A percentile compares a stretch with the other conserved stretches of the same genome.
Evolutionary conservation across 495 filamentous ascomycete species (phyloP).

Genomic region (Haplographium delicatum): DNA sequence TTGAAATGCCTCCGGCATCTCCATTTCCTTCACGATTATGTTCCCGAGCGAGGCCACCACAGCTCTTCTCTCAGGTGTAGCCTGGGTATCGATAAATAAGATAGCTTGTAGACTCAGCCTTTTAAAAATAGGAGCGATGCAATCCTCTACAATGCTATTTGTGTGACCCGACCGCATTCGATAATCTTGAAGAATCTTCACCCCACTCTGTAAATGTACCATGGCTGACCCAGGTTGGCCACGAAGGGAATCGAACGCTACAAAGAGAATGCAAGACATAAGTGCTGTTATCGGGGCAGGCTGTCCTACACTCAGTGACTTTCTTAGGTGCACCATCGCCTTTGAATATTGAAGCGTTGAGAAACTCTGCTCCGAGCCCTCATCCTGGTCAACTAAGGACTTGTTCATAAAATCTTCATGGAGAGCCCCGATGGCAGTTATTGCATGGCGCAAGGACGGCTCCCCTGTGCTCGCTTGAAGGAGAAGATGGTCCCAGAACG

Average conservation of each 20-base stretch:
- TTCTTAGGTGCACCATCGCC: constrained; percentile 15
- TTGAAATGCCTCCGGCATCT: constrained; percentile 13
- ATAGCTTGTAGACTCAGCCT: constrained; percentile 19
- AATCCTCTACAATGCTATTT: constrained; percentile 4
- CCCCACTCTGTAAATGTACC: constrained; percentile 21
- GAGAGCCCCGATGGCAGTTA: constrained; percentile 15
- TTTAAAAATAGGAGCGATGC: constrained; percentile 13
- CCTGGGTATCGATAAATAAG: constrained; percentile 20
- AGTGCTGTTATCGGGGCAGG: constrained; percentile 13
- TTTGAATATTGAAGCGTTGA: constrained; percentile 21
- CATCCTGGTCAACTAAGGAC: neutral
- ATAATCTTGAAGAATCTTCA: constrained; percentile 20
- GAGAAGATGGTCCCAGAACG: constrained; percentile 15
- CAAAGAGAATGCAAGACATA: constrained; percentile 22
- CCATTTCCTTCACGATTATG: neutral
- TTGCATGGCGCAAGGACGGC: constrained; percentile 10
- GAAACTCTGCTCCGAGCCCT: neutral
- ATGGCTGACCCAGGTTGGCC: constrained; percentile 21
- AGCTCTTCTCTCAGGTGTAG: neutral
- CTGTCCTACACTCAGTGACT: constrained; percentile 5
- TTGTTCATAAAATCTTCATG: constrained; percentile 15
- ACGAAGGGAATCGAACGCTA: constrained; percentile 19
- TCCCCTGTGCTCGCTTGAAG: constrained; percentile 13
- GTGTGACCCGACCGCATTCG: neutral
- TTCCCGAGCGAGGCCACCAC: constrained; percentile 5